Base-by-base conservation (phyloP, 495 filamentous ascomycete genomes). In the Gamarada debralockiae region DNA sequence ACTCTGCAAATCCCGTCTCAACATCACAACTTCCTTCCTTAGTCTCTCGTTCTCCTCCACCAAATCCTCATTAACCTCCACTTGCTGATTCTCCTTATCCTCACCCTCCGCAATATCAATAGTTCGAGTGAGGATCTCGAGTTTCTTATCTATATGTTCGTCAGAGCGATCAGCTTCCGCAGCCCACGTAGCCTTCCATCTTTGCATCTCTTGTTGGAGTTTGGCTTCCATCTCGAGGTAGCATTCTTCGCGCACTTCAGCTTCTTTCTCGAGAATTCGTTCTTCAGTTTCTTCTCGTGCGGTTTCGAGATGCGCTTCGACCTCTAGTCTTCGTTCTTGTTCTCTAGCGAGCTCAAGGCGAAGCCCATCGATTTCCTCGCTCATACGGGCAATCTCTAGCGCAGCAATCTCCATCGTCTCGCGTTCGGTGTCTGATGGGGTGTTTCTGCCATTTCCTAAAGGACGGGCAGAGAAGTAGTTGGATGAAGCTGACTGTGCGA, bases 171-270 rank as follows among this genome's bases (percentile, higher is more conserved):
- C 86, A 60, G 83, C 77, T 66, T 96, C 86, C 13, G 71, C 79
- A 25, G 84, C 84, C 75, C 85, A 80, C 14, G 82, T 84, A 13
- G 73, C 81, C 57, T 87, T 82, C 88, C 88, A 96, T 17, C 86
- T 74, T 24, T 75, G 74, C 67, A 89, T 80, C 61, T 95, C 89
- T 20, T 79, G 70, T 53, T 84, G 82, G 39, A 95, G 71, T 31
- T 78, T 77, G 47, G 74, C 77, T 61, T 98, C 93, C 76, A 95
- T 93, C 65, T 97, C 93, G 2, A 69, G 71, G 62, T 81, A 90
- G 56, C 89, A 88, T 58, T 96, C 92, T 62, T 96, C 93, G n/a
- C 93, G 84, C 33, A 97, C 80, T 12, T 87, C 84, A 64, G 85
- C 82, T 62, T 98, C 93, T 7, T 96, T 75, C 42, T 84, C 81